Base-by-base conservation (phyloP, 2,329 filamentous ascomycete species). In the Aspergillus sp. region DNA sequence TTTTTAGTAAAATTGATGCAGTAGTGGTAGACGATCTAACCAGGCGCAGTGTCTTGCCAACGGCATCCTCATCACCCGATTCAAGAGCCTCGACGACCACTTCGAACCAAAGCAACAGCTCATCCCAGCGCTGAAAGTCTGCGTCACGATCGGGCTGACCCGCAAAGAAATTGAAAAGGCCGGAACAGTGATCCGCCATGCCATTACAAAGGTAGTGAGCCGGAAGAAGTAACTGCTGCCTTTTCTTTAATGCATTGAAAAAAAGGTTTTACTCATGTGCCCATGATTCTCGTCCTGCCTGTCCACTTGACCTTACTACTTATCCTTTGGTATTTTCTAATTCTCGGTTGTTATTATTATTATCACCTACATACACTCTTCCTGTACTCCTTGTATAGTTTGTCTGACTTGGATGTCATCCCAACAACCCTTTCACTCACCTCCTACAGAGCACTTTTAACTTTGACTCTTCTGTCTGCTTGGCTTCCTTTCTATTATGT, bases 91-190 rank as follows among this genome's bases (percentile, higher is more conserved):
- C 63, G 86, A 88, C 1, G 76, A 85, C 50, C 73, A 78, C 42
- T 80, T 80, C 3, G 72, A 75, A 42, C 77, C 81, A 9, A 84
- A 84, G 61, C 85, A 90, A 48, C 76, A 80, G 39, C 77, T 76
- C 33, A 87, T 85, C 73, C 78, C 93, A 7, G 88, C 88, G 0
- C 76, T 98, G 52, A 96, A 97, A 71, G 80, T 97, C 8, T 97
- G 91, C 63, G 76, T 96, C 45, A 95, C 90, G 0, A 86, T 81
- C 4, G 93, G 86, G 1, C 73, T 98, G 52, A 86, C 86, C 27
- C 94, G 86, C 74, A 96, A 94, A 73, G 93, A 98, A 67, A 86
- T 90, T 46, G 94, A 98, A 72, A 95, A 94, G 74, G 88, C 93
- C 0, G 93, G 90, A 9, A 82, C 84, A 5, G 83, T 80, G 7